Percentiles rank a stretch among this genome's conserved stretches.
phyloP scores from a whole-genome alignment of 176 grass and related monocot genomes.

The Oryza glaberrima region DNA sequence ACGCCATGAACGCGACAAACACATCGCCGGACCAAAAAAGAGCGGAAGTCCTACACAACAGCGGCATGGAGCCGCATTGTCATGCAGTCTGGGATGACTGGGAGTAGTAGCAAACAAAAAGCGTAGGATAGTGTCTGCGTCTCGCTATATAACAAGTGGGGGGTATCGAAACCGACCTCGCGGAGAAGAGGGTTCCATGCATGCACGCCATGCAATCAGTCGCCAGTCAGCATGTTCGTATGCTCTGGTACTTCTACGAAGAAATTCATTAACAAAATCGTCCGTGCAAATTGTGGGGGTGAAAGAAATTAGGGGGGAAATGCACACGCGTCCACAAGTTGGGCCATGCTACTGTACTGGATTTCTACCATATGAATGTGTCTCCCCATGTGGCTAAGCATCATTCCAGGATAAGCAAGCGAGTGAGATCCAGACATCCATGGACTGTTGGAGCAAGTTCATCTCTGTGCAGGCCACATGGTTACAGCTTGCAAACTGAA shows the following conservation, averaged over 20 bases:
- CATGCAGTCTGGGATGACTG: background rate
- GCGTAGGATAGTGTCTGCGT: background rate
- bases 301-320: background rate
- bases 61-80: background rate
- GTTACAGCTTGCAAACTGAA: background rate
- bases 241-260: background rate
- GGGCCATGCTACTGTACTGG: background rate
- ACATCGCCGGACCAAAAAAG: slow-evolving; percentile 11
- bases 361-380: background rate
- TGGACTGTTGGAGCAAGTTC: background rate
- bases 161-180: slow-evolving; percentile 1
- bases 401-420: background rate
- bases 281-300: background rate
- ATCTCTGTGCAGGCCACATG: background rate
- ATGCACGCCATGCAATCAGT: background rate
- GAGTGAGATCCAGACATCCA: background rate
- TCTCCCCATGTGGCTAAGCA: slow-evolving; percentile 19
- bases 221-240: background rate
- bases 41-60: too few species aligned
- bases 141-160: slow-evolving; percentile 5
- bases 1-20: slow-evolving; percentile 10
- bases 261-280: background rate
- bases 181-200: background rate
- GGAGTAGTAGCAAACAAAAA: slow-evolving; percentile 20
- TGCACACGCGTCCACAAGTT: background rate